Evolutionary conservation across 352 stramenopile species (phyloP), one percentile per base, ranked within the genome.

Genomic region (Sclerospora graminicola): DNA sequence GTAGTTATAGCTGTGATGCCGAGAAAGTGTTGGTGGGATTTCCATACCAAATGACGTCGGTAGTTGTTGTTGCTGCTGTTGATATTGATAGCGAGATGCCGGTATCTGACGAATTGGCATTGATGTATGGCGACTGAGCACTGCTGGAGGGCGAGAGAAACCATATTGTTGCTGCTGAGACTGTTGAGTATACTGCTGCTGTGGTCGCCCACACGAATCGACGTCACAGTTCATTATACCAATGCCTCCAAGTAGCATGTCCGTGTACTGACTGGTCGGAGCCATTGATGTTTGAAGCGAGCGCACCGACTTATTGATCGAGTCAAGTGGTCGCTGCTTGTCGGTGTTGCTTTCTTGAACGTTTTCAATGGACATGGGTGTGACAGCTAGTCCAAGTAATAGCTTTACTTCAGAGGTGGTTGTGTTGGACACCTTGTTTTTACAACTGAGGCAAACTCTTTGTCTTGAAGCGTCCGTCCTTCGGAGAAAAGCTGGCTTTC

Each of bases 1-100:
- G 54, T 79, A 85, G 11, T 68, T 61, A 45, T 83, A 57, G 39
- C 69, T 88, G 65, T 75, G 76, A 57, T 88, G 69, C 32, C 76
- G 76, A 30, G 61, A 38, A 13, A 85, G 62, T n/a, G 63, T 54
- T 5, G 72, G 72, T 1, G 57, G 57, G 5, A 62, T 32, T 13
- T 39, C 45, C 43, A 73, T 69, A 5, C 39, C 28, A 48, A 63
- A 66, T 2, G 49, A 50, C 13, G 62, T 51, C 20, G 48, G 20
- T n/a, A 48, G 33, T 19, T 51, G 42, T 39, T 52, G 44, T 37
- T 53, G 46, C 21, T 19, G 29, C 11, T 52, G 46, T 13, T 29
- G 29, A 7, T 49, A 44, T 20, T 63, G 55, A 29, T 49, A 68
- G 5, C 51, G 47, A 23, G 31, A 18, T 11, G 45, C 34, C 37